Conservation (phyloP, 306 rosid genomes). For the Ceratonia siliqua region DNA sequence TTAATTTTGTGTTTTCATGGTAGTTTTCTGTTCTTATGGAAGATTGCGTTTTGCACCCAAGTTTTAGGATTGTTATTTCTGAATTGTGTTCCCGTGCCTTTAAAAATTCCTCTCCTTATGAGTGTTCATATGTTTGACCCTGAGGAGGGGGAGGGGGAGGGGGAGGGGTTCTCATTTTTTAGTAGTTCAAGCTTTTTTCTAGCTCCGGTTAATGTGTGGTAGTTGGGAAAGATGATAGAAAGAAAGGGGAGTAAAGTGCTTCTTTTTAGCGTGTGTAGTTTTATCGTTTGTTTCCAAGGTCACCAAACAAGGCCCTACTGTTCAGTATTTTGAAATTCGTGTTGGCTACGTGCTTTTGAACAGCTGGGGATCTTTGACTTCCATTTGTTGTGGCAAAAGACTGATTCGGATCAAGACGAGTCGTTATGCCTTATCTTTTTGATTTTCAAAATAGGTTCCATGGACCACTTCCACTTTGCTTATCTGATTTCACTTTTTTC, state of each 20-base stretch:
- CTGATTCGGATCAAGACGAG: slow-evolving; percentile 29
- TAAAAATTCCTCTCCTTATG: background rate
- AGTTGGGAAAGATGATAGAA: slow-evolving; percentile 1
- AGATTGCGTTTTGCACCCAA: background rate
- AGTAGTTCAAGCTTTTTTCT: background rate
- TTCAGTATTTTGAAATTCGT: slow-evolving; percentile 39
- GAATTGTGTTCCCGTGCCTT: background rate
- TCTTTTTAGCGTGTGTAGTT: background rate
- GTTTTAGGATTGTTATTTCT: background rate
- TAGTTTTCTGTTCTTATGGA: background rate
- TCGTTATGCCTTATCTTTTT: slow-evolving; percentile 52
- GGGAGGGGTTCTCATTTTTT: background rate
- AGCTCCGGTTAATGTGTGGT: background rate
- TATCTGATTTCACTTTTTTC: slow-evolving; percentile 44
- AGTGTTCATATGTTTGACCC: background rate
- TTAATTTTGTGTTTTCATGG: background rate
- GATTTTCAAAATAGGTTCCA: slow-evolving; percentile 42
- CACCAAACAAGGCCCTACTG: slow-evolving; percentile 31
- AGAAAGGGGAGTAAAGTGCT: background rate
- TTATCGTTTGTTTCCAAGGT: background rate
- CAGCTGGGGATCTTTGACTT: slow-evolving; percentile 50
- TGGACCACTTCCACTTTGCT: slow-evolving; percentile 64
- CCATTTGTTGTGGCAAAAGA: slow-evolving; percentile 33
- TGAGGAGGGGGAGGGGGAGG: too few species aligned
- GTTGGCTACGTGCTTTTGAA: slow-evolving; percentile 30